Evolutionary conservation across 345 rosid genomes (phyloP).

Genomic region (Citrus cavaleriei): DNA sequence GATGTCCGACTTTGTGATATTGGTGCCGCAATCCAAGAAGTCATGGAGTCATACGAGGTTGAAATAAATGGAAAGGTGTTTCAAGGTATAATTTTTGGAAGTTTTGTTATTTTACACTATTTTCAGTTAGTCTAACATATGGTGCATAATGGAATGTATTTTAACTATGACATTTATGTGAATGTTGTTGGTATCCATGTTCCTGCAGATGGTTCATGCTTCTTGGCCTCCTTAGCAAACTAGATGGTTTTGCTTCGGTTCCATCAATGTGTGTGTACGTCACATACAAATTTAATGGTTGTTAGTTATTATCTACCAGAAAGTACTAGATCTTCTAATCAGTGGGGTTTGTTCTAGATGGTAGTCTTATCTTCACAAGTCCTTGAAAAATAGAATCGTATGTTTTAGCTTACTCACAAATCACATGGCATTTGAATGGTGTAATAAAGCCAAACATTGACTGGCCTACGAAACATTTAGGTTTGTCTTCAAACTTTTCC

Average conservation of each 20-base stretch:
- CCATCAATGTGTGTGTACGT: background rate
- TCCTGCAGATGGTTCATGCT: background rate
- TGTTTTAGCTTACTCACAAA: background rate
- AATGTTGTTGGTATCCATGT: background rate
- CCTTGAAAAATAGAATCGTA: background rate
- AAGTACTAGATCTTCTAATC: background rate
- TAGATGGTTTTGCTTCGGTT: background rate
- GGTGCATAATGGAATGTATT: background rate
- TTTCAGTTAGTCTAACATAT: background rate
- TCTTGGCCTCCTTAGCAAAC: background rate
- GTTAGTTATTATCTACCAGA: background rate
- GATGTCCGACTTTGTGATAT: slow-evolving; percentile 95
- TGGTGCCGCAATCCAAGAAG: slow-evolving; percentile 99
- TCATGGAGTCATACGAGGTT: slow-evolving; percentile 97
- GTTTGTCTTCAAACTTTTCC: background rate
- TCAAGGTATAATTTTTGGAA: slow-evolving; percentile 57
- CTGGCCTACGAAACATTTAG: background rate
- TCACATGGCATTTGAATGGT: background rate
- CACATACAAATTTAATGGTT: background rate
- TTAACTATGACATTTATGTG: background rate
- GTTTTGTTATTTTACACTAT: background rate
- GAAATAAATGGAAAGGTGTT: slow-evolving; percentile 90
- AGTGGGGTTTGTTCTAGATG: background rate
- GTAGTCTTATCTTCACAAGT: background rate
- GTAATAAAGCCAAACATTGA: background rate